Conservation (phyloP, 139 green algal genomes). For the Zygnema cylindricum region DNA sequence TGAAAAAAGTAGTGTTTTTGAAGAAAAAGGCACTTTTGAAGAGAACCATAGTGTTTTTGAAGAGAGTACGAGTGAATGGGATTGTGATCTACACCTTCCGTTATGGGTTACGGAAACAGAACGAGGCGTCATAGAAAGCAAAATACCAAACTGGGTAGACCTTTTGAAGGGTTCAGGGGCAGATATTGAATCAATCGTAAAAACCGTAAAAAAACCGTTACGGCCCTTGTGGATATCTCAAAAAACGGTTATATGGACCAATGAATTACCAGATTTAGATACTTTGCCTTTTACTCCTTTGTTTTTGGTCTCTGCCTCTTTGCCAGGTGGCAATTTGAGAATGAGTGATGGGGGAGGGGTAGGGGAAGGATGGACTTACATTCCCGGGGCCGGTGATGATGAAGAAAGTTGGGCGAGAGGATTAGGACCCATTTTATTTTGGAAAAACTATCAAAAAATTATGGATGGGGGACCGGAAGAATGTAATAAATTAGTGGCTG, state of each 20-base stretch:
- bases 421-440: constrained; percentile 81
- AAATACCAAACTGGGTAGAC: constrained; percentile 80
- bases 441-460: constrained; percentile 64
- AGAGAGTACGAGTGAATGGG: constrained; percentile 41
- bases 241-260: constrained; percentile 74
- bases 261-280: constrained; percentile 65
- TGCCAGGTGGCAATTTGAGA: not conserved
- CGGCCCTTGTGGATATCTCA: constrained; percentile 90
- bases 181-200: not conserved
- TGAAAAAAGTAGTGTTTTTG: not conserved
- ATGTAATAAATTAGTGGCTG: constrained; percentile 57
- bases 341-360: constrained; percentile 30
- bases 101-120: constrained; percentile 82
- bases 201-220: constrained; percentile 83
- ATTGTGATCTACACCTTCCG: constrained; percentile 80
- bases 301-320: constrained; percentile 86
- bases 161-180: constrained; percentile 33
- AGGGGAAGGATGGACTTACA: constrained; percentile 70
- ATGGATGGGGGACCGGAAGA: constrained; percentile 65
- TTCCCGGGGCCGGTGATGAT: constrained; percentile 91
- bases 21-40: not conserved
- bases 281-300: constrained; percentile 83
- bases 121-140: constrained; percentile 71
- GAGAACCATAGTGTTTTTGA: not conserved
- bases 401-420: constrained; percentile 92